Evolutionary conservation across 2,329 filamentous ascomycete species (phyloP), one percentile per base, ranked within the genome.

Genomic region (Pseudocercospora pini-densiflorae): DNA sequence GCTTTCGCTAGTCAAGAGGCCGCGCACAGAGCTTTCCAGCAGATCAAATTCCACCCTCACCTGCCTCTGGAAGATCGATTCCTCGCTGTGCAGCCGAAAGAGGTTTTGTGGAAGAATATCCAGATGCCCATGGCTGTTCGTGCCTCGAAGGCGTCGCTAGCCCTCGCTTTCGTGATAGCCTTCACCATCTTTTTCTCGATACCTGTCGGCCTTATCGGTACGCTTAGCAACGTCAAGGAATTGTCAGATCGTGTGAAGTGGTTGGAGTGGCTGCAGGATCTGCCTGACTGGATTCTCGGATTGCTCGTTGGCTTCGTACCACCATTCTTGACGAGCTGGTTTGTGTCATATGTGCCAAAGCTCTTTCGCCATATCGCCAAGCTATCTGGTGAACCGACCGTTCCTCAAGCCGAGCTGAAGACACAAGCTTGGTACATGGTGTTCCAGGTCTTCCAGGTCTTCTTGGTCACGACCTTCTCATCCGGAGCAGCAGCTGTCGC

Each of bases 1-100:
- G 92, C 97, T 76, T 99, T 97, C 74, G 85, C 88, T 66, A 88
- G 85, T 4, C 94, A 97, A 78, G 87, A 89, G 64, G 90, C 91
- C 65, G 95, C 95, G 7, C 93, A 98, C 78, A 86, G 88, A 60
- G 94, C 94, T 19, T 93, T 88, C 79, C 93, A 97, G 78, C 62
- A 72, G 29, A 68, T 77, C 53, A 72, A 62, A 5, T 75, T 78
- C 51, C 73, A 75, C 27, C 72, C 73, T 33, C 71, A 71, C n/a
- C 54, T 75, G 66, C 80, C 71, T 66, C 71, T 82, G 40, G 64
- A 77, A 33, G 79, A 81, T 57, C 79, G 79, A 5, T 81, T 79
- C 65, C 76, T 83, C 24, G 81, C 80, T 64, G 77, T 83, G 1
- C 72, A 78, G 61, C 82, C 82, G 1, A 77, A 80, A 40, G 82